phyloP scores from a whole-genome alignment of 164 flowering plant genomes.

The Dillenia turbinata region DNA sequence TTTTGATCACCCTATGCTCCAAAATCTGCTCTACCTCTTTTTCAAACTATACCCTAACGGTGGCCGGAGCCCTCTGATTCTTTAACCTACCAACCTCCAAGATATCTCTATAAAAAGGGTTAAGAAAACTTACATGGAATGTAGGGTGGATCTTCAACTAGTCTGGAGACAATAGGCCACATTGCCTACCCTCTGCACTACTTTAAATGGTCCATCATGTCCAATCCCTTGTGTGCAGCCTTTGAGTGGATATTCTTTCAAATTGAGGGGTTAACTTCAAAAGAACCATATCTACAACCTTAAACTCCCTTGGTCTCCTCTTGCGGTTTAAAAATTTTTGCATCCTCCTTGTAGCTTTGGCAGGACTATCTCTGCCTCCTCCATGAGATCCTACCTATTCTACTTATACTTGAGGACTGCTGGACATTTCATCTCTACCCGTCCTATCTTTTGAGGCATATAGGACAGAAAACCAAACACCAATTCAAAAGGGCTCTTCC shows the following conservation, averaged over 20 bases:
- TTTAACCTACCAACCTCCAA: neutral
- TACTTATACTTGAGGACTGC: neutral
- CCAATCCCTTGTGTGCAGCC: constrained; percentile 1
- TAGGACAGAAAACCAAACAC: neutral
- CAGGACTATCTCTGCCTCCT: constrained; percentile 1
- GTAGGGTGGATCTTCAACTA: constrained; percentile 12
- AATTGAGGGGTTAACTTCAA: constrained; percentile 9
- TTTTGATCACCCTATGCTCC: neutral
- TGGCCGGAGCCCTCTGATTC: neutral
- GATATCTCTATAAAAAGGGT: constrained; percentile 4
- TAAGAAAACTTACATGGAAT: constrained; percentile 16
- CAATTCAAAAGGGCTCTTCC: constrained; percentile 11
- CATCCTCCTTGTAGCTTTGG: neutral
- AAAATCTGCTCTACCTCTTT: neutral
- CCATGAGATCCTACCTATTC: neutral
- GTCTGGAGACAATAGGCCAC: constrained; percentile 9
- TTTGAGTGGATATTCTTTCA: constrained; percentile 6
- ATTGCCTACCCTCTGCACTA: neutral
- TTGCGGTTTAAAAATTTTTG: constrained; percentile 4
- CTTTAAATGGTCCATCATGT: constrained; percentile 18
- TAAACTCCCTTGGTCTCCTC: neutral
- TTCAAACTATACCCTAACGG: neutral
- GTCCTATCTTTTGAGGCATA: neutral
- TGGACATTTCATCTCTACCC: neutral
- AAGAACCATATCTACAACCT: constrained; percentile 9